Base-by-base conservation (phyloP, 345 rosid genomes). In the Eucalyptus victrix region DNA sequence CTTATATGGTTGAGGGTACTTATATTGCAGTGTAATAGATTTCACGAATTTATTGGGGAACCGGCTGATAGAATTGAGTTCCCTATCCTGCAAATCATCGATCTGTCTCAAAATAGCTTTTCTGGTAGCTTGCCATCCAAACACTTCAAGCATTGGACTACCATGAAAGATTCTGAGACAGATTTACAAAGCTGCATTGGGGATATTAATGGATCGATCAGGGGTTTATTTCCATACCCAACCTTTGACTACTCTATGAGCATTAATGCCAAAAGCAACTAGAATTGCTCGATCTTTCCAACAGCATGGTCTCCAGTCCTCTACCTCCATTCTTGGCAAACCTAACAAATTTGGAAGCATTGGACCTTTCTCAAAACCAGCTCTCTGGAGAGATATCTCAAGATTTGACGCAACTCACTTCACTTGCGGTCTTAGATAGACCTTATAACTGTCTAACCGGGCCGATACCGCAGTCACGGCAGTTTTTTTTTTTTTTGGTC, bases 401-500 rank as follows among this genome's bases (percentile, higher is more conserved):
- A 1, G 1, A 67, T 37, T 67, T 67, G 42, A 32, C 7, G 1
- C 40, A 17, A 67, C 42, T 67, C 1, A 67, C 80, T 67, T 67
- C 42, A 1, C 80, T 67, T 67, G 80, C 23, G 0, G 80, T 67
- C 40, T 67, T 92, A 4, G 86, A 92, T 49, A 9, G 91, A 81
- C 44, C 91, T 0, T 44, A 44, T 18, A 93, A 93, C 11, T 87
- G 49, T 24, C 81, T 93, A 1, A 90, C 28, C 4, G 92, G 93
- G 10, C 30, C 12, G 12, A 58, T 53, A 89, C 26, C 24, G 28
- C 8, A 34, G 1, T 18, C 1, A 45, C 4, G 12, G 0, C n/a
- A 54, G 12, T 24, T 40, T 34, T 49, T 49, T 45, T 12, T 49
- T 49, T 49, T 49, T 49, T 49, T 49, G 49, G 49, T 49, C 49